phyloP scores from a whole-genome alignment of 2,329 filamentous ascomycete species.

The Exophiala viscosa region DNA sequence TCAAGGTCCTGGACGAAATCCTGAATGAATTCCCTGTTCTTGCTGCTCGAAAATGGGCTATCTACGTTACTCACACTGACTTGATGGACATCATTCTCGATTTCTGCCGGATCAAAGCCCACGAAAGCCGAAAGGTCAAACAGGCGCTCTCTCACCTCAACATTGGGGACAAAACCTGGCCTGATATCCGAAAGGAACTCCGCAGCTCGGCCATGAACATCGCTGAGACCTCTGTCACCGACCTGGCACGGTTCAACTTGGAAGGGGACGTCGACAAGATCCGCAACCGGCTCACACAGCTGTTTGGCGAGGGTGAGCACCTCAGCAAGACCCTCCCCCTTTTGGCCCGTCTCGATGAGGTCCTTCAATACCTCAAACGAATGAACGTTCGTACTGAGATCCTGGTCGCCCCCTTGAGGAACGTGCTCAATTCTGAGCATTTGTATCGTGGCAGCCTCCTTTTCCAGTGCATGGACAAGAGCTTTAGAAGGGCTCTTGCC shows the following conservation, averaged over 20 bases:
- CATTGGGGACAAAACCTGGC: conserved; percentile 42
- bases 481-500: conserved; percentile 73
- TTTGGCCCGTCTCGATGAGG: conserved; percentile 74
- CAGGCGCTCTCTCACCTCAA: conserved; percentile 85
- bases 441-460: conserved; percentile 84
- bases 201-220: conserved; percentile 58
- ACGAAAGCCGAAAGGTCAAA: conserved; percentile 68
- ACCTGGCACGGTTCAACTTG: conserved; percentile 87
- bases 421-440: conserved; percentile 69
- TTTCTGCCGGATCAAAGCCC: conserved; percentile 71
- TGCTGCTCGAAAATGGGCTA: conserved; percentile 70
- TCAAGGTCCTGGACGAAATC: conserved; percentile 93
- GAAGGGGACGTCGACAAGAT: conserved; percentile 48
- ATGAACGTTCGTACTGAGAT: conserved; percentile 73
- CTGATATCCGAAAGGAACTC: conserved; percentile 16
- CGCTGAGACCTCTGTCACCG: conserved; percentile 84
- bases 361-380: conserved; percentile 71
- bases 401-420: conserved; percentile 79
- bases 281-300: conserved; percentile 28
- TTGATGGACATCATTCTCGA: conserved; percentile 86
- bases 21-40: conserved; percentile 75
- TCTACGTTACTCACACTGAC: conserved; percentile 84
- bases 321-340: conserved; percentile 51
- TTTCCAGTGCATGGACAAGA: conserved; percentile 86
- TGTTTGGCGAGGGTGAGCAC: conserved; percentile 54